phyloP scores from a whole-genome alignment of 2,329 filamentous ascomycete species.

The Cladophialophora bantiana region DNA sequence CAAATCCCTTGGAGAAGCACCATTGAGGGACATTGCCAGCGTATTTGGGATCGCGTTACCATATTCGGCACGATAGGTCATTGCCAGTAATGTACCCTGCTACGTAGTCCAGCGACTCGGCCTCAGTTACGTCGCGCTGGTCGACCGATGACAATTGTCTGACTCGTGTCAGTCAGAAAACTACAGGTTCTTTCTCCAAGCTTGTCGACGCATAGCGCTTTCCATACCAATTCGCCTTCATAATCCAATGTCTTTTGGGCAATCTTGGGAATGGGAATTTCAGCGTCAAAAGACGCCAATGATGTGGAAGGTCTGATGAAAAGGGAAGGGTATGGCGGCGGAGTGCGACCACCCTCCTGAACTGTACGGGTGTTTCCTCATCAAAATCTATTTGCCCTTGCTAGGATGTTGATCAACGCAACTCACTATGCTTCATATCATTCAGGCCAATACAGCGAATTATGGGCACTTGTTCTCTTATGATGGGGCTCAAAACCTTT shows the following conservation, averaged over 20 bases:
- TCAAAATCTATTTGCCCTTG: no score
- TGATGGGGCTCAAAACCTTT: no score
- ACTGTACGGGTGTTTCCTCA: slow-evolving; percentile 38
- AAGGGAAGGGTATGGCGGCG: slow-evolving; percentile 48
- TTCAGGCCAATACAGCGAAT: slow-evolving; percentile 59
- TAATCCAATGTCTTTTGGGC: slow-evolving; percentile 48
- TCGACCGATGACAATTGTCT: slow-evolving; percentile 59
- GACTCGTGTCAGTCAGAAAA: no score
- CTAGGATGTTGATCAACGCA: no score
- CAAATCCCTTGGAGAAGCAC: slow-evolving; percentile 65
- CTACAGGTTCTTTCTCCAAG: no score
- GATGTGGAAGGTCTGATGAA: slow-evolving; percentile 51
- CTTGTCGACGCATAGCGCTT: no score
- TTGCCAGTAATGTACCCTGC: slow-evolving; percentile 63
- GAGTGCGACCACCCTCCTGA: slow-evolving; percentile 48
- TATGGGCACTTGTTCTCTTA: slow-evolving; percentile 53
- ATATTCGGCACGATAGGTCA: slow-evolving; percentile 61
- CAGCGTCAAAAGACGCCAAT: slow-evolving; percentile 40
- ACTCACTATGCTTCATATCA: slow-evolving; percentile 54
- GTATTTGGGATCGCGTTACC: slow-evolving; percentile 58
- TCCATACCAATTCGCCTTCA: slow-evolving; percentile 22
- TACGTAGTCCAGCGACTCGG: slow-evolving; percentile 58
- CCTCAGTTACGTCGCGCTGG: slow-evolving; percentile 51
- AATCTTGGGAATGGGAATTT: slow-evolving; percentile 49
- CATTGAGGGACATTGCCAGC: slow-evolving; percentile 64